Evolutionary conservation across 228 moss, liverwort and hornwort species (phyloP).

Genomic region (Sphagnum magellanicum): DNA sequence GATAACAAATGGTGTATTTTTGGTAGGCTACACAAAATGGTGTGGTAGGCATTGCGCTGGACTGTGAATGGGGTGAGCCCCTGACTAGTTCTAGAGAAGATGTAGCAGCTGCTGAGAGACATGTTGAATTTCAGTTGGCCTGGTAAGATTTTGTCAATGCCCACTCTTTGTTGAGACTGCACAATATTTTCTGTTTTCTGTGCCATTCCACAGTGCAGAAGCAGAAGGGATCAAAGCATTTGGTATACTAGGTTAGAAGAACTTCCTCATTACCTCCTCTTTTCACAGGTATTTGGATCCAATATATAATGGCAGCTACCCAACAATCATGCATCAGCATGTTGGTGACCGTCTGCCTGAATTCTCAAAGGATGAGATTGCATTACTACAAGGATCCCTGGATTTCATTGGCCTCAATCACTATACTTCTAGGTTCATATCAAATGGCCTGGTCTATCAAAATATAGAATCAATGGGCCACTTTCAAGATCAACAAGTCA

Average conservation of each 20-base stretch:
- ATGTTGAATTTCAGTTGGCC: constrained; percentile 72
- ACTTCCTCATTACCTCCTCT: not conserved
- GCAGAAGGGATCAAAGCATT: not conserved
- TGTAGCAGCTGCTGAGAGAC: constrained; percentile 58
- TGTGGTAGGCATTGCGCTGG: constrained; percentile 61
- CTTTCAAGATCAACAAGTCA: constrained; percentile 60
- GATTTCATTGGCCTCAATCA: constrained; percentile 97
- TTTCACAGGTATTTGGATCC: constrained; percentile 77
- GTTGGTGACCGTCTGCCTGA: constrained; percentile 63
- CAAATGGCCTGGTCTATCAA: constrained; percentile 30
- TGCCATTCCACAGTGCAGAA: not conserved
- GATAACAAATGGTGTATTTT: not conserved
- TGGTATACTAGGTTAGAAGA: not conserved
- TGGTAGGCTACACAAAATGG: constrained; percentile 56
- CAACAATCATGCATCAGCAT: constrained; percentile 63
- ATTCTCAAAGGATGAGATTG: constrained; percentile 44
- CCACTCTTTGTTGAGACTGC: no score
- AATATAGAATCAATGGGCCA: constrained; percentile 32
- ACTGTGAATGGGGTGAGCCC: constrained; percentile 90
- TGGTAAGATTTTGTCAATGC: constrained; percentile 33
- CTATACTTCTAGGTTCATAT: constrained; percentile 63
- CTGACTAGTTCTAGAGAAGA: constrained; percentile 46
- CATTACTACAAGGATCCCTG: constrained; percentile 52
- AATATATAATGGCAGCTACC: constrained; percentile 79
- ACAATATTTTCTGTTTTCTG: not conserved